Evolutionary conservation across 1,284 basidiomycete species (phyloP).

Genomic region (Anthracocystis setariae): DNA sequence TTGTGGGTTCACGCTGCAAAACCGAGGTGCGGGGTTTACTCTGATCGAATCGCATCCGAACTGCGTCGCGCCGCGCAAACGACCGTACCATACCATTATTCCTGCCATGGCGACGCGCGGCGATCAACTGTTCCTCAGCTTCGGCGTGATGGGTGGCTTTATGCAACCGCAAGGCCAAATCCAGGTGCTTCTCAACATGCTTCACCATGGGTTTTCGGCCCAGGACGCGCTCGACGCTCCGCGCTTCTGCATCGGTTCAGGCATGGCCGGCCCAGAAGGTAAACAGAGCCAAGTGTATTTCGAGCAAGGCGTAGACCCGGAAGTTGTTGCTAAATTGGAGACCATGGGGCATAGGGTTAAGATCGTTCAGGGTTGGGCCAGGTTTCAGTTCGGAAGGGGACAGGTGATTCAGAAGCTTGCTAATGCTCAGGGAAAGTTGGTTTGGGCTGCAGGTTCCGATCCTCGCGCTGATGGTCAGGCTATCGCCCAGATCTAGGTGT

Average conservation of each 20-base stretch:
- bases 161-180: constrained; percentile 95
- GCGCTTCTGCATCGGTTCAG: constrained; percentile 92
- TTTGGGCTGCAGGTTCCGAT: constrained; percentile 50
- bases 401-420: constrained; percentile 68
- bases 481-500: constrained; percentile 76
- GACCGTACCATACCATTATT: constrained; percentile 95
- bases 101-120: constrained; percentile 86
- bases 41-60: constrained; percentile 85
- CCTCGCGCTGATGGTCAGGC: constrained; percentile 77
- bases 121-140: constrained; percentile 85
- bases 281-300: constrained; percentile 85
- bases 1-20: constrained; percentile 95
- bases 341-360: constrained; percentile 88
- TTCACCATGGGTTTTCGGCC: constrained; percentile 81
- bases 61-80: constrained; percentile 74
- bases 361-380: constrained; percentile 73
- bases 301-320: constrained; percentile 82
- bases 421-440: constrained; percentile 26
- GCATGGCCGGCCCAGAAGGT: constrained; percentile 75
- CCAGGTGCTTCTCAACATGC: constrained; percentile 89
- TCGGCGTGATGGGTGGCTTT: constrained; percentile 88
- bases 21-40: constrained; percentile 86
- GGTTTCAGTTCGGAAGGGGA: constrained; percentile 87
- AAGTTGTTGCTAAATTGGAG: constrained; percentile 67
- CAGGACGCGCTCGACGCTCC: constrained; percentile 79